Evolutionary conservation across 2,329 filamentous ascomycete genomes (phyloP), one percentile per base, ranked within the genome.

Genomic region (Colletotrichum sojae): DNA sequence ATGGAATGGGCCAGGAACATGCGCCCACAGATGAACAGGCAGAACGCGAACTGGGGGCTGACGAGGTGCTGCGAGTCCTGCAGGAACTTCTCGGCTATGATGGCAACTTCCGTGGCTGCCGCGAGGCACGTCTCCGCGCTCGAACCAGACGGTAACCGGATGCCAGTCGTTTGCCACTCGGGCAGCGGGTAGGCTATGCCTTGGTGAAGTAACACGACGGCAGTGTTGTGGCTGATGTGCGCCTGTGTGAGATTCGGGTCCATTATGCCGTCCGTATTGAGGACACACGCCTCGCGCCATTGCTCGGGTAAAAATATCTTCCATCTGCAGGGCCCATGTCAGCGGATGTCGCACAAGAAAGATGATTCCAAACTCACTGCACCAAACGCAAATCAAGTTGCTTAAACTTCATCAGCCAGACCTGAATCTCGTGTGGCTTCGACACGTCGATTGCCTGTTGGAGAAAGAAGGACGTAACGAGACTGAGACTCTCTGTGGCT

Each of bases 391-490:
- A 66, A 67, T 84, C 83, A 6, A 84, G 72, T 54, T 83, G 81
- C 61, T 84, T 83, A 66, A 84, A 84, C n/a, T 80, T 76, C 67
- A 78, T 81, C 5, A 84, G 71, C 83, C 83, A 84, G 25, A 75
- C 74, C 18, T 79, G 76, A 15, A 83, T 75, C 48, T 82, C 77
- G 6, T 79, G 76, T 2, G 75, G 74, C 51, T 79, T 75, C 12
- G 75, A 74, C 6, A 81, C 71, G 48, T 84, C 78, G 13, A 84
- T 75, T 9, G 75, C 73, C 45, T 84, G 79, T 58, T 82, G 82
- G 0, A 84, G 76, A 53, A 84, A 83, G 67, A 81, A 84, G 0
- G 77, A 81, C 0, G 79, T 82, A 1, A 84, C 81, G 1, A 78
- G 78, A 27, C 78, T 82, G 2, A 84, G 73, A 5, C 79, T 82